Evolutionary conservation across 2,329 filamentous ascomycete genomes (phyloP).

Genomic region (Laburnicola sp.): DNA sequence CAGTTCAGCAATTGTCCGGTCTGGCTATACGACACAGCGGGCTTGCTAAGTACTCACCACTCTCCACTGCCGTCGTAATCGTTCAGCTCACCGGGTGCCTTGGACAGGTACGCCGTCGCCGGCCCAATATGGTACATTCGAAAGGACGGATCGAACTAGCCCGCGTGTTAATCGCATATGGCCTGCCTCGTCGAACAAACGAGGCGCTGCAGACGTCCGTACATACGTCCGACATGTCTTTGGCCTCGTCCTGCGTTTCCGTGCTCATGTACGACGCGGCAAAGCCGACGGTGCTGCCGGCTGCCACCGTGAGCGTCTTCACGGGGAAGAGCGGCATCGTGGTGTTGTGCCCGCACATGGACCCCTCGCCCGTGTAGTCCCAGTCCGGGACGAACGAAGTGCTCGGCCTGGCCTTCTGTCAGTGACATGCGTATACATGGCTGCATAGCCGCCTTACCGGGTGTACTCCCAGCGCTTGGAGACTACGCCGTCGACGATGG

Average conservation of each 20-base stretch:
- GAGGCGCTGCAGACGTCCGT: background rate
- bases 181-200: background rate
- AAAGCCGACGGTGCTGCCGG: conserved; percentile 9
- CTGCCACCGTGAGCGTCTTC: conserved; percentile 13
- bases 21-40: no score
- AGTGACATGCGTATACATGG: background rate
- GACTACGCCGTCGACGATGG: conserved; percentile 9
- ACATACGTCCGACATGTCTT: background rate
- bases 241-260: background rate
- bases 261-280: background rate
- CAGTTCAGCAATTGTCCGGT: no score
- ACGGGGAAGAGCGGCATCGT: conserved; percentile 11
- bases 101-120: conserved; percentile 12
- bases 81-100: conserved; percentile 3
- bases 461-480: conserved; percentile 16
- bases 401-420: conserved; percentile 2
- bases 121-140: conserved; percentile 14
- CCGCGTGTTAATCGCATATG: background rate
- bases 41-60: conserved; percentile 3
- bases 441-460: background rate
- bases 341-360: conserved; percentile 13
- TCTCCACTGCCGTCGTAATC: conserved; percentile 13
- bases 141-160: conserved; percentile 9
- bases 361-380: conserved; percentile 10
- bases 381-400: conserved; percentile 7